Conservation (phyloP, 2,329 filamentous ascomycete genomes). For the Calonectria pauciramosa region DNA sequence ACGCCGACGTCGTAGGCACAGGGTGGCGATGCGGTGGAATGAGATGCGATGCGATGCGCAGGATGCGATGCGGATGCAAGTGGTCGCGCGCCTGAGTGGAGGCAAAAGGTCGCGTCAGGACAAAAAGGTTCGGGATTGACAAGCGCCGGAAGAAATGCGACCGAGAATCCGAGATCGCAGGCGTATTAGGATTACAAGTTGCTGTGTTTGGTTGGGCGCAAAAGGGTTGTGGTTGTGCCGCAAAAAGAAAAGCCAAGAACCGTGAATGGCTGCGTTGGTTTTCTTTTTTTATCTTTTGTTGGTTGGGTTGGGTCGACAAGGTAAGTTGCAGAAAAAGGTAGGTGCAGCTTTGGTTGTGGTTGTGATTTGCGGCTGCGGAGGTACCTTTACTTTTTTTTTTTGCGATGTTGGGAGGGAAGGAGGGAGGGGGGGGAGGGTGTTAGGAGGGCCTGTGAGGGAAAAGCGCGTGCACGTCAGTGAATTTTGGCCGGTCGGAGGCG, state of each 20-base stretch:
- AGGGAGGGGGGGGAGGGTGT: constrained; percentile 40
- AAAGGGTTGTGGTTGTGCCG: constrained; percentile 37
- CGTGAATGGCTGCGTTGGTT: constrained; percentile 32
- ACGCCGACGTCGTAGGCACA: constrained; percentile 10
- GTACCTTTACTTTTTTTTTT: constrained; percentile 42
- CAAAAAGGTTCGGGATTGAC: constrained; percentile 8
- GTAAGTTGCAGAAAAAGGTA: constrained; percentile 19
- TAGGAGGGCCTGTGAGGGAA: constrained; percentile 56
- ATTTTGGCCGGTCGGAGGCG: constrained; percentile 59
- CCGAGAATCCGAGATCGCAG: constrained; percentile 21
- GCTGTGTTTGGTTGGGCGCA: constrained; percentile 18
- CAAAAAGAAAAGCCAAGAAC: constrained; percentile 15
- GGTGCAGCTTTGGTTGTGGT: constrained; percentile 16
- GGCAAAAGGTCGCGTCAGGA: constrained; percentile 14
- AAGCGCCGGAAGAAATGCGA: constrained; percentile 15
- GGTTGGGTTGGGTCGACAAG: constrained; percentile 28
- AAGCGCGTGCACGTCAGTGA: constrained; percentile 63
- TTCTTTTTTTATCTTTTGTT: constrained; percentile 15
- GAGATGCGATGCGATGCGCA: constrained; percentile 13
- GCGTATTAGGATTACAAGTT: constrained; percentile 20
- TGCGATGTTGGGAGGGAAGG: constrained; percentile 31
- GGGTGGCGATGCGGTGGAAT: constrained; percentile 23
- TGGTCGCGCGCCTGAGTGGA: constrained; percentile 21
- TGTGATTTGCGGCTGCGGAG: constrained; percentile 27
- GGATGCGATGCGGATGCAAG: constrained; percentile 10